Evolutionary conservation across 2,329 filamentous ascomycete genomes (phyloP).

Genomic region (Alternaria infectoria): DNA sequence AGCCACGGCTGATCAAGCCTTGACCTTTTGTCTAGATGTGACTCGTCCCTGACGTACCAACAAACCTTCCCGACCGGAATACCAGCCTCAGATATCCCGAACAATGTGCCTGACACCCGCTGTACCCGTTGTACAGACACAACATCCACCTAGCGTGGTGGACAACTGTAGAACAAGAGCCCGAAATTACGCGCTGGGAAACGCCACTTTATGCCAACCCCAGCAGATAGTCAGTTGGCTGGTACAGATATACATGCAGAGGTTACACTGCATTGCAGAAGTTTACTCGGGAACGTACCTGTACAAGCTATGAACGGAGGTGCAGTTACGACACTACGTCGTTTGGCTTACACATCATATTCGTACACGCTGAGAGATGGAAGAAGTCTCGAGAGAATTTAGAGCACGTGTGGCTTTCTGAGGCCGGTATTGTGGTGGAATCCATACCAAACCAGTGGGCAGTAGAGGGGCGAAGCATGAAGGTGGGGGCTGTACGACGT

Average conservation of each 20-base stretch:
- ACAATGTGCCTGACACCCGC: conserved; percentile 4
- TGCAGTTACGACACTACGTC: not conserved
- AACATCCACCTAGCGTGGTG: conserved; percentile 3
- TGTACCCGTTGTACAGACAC: conserved; percentile 3
- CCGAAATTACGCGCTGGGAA: conserved; percentile 2
- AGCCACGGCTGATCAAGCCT: not conserved
- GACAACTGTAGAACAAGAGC: not conserved
- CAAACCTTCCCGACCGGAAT: not conserved
- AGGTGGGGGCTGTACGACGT: not conserved
- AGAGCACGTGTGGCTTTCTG: not conserved
- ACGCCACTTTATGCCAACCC: conserved; percentile 4
- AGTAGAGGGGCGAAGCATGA: not conserved
- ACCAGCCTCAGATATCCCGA: conserved; percentile 5
- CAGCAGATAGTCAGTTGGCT: not conserved
- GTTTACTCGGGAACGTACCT: not conserved
- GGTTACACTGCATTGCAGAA: not conserved
- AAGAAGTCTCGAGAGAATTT: not conserved
- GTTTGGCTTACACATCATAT: not conserved
- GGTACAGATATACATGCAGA: not conserved
- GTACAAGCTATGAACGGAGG: not conserved
- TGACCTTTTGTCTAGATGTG: not conserved
- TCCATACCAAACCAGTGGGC: not conserved
- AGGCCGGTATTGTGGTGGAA: not conserved
- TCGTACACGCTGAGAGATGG: not conserved
- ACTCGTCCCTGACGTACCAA: not conserved